Percentiles rank a stretch among this genome's conserved stretches.
Evolutionary conservation across 2,329 filamentous ascomycete genomes (phyloP).

Genomic region (Pestalotiopsis sp.): DNA sequence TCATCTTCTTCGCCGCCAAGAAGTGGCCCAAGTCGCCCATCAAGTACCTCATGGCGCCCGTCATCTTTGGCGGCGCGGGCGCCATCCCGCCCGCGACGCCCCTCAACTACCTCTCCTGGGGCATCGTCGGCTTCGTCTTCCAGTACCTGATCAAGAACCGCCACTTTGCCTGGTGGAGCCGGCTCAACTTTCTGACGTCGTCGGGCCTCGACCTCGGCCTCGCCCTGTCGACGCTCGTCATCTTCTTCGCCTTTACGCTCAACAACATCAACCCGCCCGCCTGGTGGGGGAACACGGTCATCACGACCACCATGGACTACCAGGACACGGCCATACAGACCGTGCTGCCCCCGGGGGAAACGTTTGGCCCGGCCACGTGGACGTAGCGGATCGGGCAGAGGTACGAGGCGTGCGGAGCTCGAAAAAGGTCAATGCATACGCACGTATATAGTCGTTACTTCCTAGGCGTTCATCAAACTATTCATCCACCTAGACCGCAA

Average conservation of each 20-base stretch:
- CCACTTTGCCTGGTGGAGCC: constrained; percentile 70
- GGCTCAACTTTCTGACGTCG: constrained; percentile 71
- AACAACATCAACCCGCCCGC: constrained; percentile 59
- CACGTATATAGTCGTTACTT: not conserved
- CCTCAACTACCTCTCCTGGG: constrained; percentile 75
- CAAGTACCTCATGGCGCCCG: constrained; percentile 58
- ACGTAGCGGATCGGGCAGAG: constrained; percentile 19
- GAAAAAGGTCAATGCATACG: not conserved
- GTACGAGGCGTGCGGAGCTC: not conserved
- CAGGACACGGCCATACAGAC: constrained; percentile 59
- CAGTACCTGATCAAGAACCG: constrained; percentile 66
- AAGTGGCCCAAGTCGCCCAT: constrained; percentile 51
- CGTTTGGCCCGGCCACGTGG: constrained; percentile 62
- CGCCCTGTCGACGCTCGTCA: constrained; percentile 64
- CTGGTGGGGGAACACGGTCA: constrained; percentile 70
- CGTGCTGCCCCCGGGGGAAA: constrained; percentile 51
- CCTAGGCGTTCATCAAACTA: not conserved
- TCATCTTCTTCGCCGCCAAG: constrained; percentile 50
- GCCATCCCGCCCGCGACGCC: constrained; percentile 67
- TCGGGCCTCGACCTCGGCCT: constrained; percentile 70
- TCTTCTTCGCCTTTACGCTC: constrained; percentile 70
- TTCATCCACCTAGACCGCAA: too few species aligned
- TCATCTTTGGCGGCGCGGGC: constrained; percentile 62
- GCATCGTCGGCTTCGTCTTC: constrained; percentile 69
- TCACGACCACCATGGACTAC: constrained; percentile 61